phyloP scores from a whole-genome alignment of 1,284 basidiomycete genomes.

The Austroboletus olivaceoglutinosus region DNA sequence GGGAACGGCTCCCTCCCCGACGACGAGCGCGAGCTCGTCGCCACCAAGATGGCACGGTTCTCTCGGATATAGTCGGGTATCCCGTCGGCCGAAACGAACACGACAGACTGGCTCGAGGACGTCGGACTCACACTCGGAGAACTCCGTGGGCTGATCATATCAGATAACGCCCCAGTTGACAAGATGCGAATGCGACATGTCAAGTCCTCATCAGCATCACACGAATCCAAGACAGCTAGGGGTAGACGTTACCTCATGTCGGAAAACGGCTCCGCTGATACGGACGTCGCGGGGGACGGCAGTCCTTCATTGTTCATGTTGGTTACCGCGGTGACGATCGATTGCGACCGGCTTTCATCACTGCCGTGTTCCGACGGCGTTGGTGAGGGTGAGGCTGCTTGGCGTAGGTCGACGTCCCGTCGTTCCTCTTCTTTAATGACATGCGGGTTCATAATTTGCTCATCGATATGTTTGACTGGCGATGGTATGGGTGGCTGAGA shows the following conservation, averaged over 20 bases:
- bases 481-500: too few species aligned
- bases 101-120: constrained; percentile 21
- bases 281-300: constrained; percentile 12
- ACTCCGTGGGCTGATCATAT: constrained; percentile 9
- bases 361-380: constrained; percentile 33
- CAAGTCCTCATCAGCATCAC: not conserved
- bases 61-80: constrained; percentile 33
- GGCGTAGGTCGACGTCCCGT: not conserved
- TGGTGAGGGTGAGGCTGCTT: constrained; percentile 21
- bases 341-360: constrained; percentile 4
- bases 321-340: not conserved
- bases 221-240: too few species aligned
- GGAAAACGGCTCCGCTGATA: constrained; percentile 10
- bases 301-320: constrained; percentile 4
- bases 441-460: not conserved
- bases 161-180: not conserved
- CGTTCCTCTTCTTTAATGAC: not conserved
- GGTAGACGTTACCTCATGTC: constrained; percentile 17
- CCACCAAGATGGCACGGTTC: constrained; percentile 32
- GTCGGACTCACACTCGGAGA: constrained; percentile 3
- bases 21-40: constrained; percentile 29
- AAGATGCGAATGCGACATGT: not conserved
- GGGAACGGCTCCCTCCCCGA: constrained; percentile 19
- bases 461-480: not conserved
- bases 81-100: constrained; percentile 30